These are phyloP conservation scores for Pyronema omphalodes DNA, from an alignment of 495 filamentous ascomycete genomes.

Conservation along the genomic window DNA sequence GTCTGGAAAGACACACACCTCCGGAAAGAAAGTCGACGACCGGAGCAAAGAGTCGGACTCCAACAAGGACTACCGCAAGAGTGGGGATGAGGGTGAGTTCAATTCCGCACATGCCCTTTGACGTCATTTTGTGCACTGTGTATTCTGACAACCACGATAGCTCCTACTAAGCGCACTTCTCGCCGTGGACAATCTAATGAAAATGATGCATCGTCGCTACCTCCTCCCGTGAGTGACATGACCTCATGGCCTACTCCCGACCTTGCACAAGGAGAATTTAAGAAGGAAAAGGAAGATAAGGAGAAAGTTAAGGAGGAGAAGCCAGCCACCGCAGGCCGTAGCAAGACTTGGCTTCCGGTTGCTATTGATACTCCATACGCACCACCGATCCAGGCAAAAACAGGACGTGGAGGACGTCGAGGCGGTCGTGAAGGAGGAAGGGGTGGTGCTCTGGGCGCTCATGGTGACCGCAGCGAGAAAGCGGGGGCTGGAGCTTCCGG, in stretches of 20 bases:
- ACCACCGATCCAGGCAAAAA: slow-evolving; percentile 26
- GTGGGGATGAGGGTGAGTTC: slow-evolving; percentile 31
- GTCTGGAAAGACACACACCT: not conserved
- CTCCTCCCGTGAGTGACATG: slow-evolving; percentile 52
- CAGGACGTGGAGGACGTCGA: slow-evolving; percentile 40
- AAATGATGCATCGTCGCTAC: slow-evolving; percentile 14
- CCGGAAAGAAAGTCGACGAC: not conserved
- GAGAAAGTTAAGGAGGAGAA: slow-evolving; percentile 31
- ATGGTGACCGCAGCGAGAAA: slow-evolving; percentile 3
- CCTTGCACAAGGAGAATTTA: slow-evolving; percentile 51
- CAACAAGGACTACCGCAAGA: slow-evolving; percentile 33
- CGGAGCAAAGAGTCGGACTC: slow-evolving; percentile 5
- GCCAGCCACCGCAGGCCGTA: slow-evolving; percentile 22
- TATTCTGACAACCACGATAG: not conserved
- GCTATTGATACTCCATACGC: slow-evolving; percentile 14
- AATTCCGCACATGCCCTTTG: not conserved
- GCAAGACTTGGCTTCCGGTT: slow-evolving; percentile 26
- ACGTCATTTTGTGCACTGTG: not conserved
- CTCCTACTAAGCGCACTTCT: not conserved
- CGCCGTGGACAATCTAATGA: slow-evolving; percentile 4
- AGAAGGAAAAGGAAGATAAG: slow-evolving; percentile 52
- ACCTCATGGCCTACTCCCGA: slow-evolving; percentile 82
- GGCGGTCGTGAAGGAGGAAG: slow-evolving; percentile 14
- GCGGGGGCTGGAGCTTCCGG: slow-evolving; percentile 9
- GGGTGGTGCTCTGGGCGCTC: slow-evolving; percentile 6